A percentile compares a stretch with the other conserved stretches of the same genome.
These are phyloP conservation scores for Boletus subluridellus DNA, from an alignment of 1,284 basidiomycete species.

Conservation along the genomic window DNA sequence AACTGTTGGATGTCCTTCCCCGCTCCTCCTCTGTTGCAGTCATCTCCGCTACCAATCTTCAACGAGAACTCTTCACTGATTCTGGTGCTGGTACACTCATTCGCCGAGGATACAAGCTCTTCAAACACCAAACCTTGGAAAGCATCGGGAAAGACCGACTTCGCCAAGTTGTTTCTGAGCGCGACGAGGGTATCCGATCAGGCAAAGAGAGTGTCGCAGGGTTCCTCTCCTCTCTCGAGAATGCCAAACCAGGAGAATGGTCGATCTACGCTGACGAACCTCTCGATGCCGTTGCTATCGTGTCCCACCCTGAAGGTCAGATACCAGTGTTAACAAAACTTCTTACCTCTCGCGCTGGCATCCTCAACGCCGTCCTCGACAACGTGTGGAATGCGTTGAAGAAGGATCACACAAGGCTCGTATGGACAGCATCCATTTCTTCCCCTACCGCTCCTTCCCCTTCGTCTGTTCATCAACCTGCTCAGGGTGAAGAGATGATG, in stretches of 20 bases:
- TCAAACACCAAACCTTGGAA: conserved; percentile 82
- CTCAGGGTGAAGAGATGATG: conserved; percentile 71
- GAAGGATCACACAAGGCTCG: conserved; percentile 91
- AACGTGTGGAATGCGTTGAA: conserved; percentile 96
- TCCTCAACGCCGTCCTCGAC: conserved; percentile 93
- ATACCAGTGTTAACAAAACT: conserved; percentile 92
- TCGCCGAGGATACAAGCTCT: conserved; percentile 95
- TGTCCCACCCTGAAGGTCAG: conserved; percentile 88
- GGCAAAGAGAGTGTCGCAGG: conserved; percentile 88
- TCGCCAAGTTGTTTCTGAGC: conserved; percentile 89
- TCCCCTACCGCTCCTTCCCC: conserved; percentile 13
- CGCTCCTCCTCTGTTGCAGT: conserved; percentile 98
- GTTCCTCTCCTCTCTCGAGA: conserved; percentile 79
- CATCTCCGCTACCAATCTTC: conserved; percentile 90
- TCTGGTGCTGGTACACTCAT: conserved; percentile 97
- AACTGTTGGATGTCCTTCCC: conserved; percentile 96
- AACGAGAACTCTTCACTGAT: conserved; percentile 99
- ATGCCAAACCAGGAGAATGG: conserved; percentile 60
- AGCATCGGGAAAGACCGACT: conserved; percentile 89
- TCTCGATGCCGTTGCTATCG: conserved; percentile 91
- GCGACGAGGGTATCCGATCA: conserved; percentile 86
- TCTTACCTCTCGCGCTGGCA: conserved; percentile 81
- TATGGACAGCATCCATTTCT: conserved; percentile 89
- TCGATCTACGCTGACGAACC: conserved; percentile 98
- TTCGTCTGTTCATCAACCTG: conserved; percentile 4